Base-by-base conservation (phyloP, 768 basidiomycete species). In the Suillus luteus region DNA sequence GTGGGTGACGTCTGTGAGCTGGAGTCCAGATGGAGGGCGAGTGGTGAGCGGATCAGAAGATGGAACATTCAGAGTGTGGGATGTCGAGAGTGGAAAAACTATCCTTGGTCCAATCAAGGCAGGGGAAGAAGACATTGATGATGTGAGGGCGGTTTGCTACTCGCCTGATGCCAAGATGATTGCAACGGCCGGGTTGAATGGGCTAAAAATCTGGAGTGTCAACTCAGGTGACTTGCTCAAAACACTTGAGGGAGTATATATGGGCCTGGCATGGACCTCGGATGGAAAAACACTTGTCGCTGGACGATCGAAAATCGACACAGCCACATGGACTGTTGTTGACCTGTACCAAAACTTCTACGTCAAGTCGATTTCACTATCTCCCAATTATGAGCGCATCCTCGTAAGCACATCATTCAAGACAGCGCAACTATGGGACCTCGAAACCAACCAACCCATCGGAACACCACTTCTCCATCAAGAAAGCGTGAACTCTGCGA, bases 401-500 rank as follows among this genome's bases (percentile, higher is more conserved):
- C 3, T 27, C 27, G 27, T 3, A 27, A 27, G 2, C 3, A 27
- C 27, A 27, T 27, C 27, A 27, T 27, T 1, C 27, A 27, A 27
- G 27, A 27, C 27, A 27, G 27, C 27, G 27, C 27, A 27, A 3
- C 27, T 27, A 27, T 27, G 27, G 27, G 3, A 27, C 27, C 27
- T 27, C 27, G 3, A 27, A 27, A 27, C 27, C 27, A 27, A 14
- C 5, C 14, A 15, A 40, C 10, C 11, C n/a, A 46, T 46, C 9
- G 11, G 11, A n/a, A n/a, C n/a, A n/a, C 46, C n/a, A n/a, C 46
- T 22, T 11, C 11, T 12, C 11, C 46, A 22, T 46, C 4, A 9
- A 0, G 2, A 11, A 1, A 1, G 3, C 27, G 11, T 46, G n/a
- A 5, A 5, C 9, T 22, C 1, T 10, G n/a, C 4, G n/a, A 22